These are phyloP conservation scores for Mucor lusitanicus DNA, from an alignment of 371 early-diverging fungal genomes.

Conservation along the genomic window DNA sequence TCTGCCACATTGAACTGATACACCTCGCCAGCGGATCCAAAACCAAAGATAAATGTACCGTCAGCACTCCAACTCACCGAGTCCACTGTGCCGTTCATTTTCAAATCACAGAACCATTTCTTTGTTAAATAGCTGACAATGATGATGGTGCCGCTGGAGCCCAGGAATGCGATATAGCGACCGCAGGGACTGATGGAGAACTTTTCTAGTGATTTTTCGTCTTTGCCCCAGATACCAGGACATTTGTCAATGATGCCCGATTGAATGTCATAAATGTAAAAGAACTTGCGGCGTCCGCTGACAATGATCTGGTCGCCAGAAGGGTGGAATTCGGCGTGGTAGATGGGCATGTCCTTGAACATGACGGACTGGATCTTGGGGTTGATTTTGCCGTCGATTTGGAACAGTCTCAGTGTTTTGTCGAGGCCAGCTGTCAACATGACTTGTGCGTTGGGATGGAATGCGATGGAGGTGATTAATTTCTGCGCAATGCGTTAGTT, in stretches of 20 bases:
- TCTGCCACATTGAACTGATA: constrained; percentile 74
- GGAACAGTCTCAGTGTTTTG: constrained; percentile 84
- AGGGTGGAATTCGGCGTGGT: constrained; percentile 74
- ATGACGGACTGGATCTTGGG: constrained; percentile 82
- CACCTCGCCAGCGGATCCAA: constrained; percentile 66
- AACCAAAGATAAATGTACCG: constrained; percentile 64
- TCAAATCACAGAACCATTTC: constrained; percentile 82
- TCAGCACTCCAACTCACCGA: constrained; percentile 68
- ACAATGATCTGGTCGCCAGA: constrained; percentile 73
- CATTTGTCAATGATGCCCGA: constrained; percentile 69
- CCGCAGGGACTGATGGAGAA: constrained; percentile 68
- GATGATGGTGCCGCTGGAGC: constrained; percentile 78
- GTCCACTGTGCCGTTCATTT: constrained; percentile 81
- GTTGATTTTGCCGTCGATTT: constrained; percentile 89
- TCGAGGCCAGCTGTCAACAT: constrained; percentile 85
- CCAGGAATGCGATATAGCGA: constrained; percentile 73
- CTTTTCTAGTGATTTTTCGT: constrained; percentile 67
- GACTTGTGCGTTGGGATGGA: constrained; percentile 91
- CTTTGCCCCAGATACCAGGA: constrained; percentile 72
- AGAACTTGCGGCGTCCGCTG: constrained; percentile 75
- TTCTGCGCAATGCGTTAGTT: too few species aligned
- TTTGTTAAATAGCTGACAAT: constrained; percentile 77
- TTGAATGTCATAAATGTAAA: constrained; percentile 87
- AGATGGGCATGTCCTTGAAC: constrained; percentile 82
- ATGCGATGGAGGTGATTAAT: constrained; percentile 72